Conservation (phyloP, 805 yeast species). For the Metschnikowia borealis region DNA sequence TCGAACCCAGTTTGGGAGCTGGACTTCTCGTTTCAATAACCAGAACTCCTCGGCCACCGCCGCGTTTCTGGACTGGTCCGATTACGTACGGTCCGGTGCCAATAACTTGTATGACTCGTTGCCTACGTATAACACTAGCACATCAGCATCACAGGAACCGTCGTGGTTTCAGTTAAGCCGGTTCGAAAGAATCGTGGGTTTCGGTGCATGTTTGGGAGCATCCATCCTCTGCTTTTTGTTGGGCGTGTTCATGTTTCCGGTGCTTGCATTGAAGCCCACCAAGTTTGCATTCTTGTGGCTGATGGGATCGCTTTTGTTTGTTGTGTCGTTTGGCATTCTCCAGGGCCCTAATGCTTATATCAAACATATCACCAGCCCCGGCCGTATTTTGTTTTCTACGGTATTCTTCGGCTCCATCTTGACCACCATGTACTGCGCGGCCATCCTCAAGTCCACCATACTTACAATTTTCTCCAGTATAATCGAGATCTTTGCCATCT, state of each 20-base stretch:
- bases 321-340: constrained; percentile 81
- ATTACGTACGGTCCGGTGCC: constrained; percentile 39
- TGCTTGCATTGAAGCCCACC: constrained; percentile 81
- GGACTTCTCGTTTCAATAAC: constrained; percentile 14
- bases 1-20: constrained; percentile 18
- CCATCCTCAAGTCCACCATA: constrained; percentile 62
- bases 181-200: constrained; percentile 76
- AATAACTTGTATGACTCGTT: constrained; percentile 61
- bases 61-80: constrained; percentile 39
- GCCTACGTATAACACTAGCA: constrained; percentile 57
- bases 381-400: constrained; percentile 73
- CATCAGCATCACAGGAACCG: constrained; percentile 53
- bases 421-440: constrained; percentile 73
- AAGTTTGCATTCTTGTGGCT: constrained; percentile 92
- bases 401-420: constrained; percentile 79
- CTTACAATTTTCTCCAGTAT: constrained; percentile 73
- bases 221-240: constrained; percentile 77
- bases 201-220: constrained; percentile 71
- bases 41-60: constrained; percentile 17
- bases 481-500: constrained; percentile 78
- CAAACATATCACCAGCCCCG: constrained; percentile 67
- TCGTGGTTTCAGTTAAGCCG: constrained; percentile 72
- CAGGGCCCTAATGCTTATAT: constrained; percentile 89
- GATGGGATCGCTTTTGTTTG: constrained; percentile 82
- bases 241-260: constrained; percentile 83